Evolutionary conservation across 148 eudicot species (phyloP).

Genomic region (Rheum nobile): DNA sequence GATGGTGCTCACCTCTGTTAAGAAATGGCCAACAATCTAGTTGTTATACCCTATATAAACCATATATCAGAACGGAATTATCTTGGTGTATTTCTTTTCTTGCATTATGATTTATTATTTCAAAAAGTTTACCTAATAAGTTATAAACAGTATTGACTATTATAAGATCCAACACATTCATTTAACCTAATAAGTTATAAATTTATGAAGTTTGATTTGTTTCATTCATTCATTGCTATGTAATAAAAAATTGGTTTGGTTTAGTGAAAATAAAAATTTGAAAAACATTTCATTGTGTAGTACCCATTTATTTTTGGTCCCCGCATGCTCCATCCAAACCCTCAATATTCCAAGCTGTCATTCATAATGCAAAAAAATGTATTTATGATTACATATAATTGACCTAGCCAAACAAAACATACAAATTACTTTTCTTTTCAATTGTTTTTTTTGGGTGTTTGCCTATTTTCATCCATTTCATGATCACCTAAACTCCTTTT

Average conservation of each 20-base stretch:
- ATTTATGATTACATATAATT: background rate
- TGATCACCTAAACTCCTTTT: background rate
- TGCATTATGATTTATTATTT: too few relatives aligned
- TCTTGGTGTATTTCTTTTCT: too few relatives aligned
- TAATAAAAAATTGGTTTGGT: background rate
- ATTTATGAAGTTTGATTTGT: background rate
- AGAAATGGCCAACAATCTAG: background rate
- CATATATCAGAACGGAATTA: too few relatives aligned
- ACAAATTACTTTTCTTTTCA: background rate
- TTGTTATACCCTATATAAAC: background rate
- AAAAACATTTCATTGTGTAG: background rate
- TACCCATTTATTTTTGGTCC: background rate
- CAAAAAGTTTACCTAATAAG: too few relatives aligned
- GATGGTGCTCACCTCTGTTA: background rate
- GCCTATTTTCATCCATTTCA: constrained; percentile 3
- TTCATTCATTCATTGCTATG: background rate
- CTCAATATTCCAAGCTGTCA: constrained; percentile 4
- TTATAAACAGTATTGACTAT: too few relatives aligned
- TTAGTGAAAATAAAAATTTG: background rate
- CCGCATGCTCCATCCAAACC: background rate
- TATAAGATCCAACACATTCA: background rate
- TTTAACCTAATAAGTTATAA: too few relatives aligned
- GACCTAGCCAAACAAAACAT: constrained; percentile 4
- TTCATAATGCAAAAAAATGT: constrained; percentile 4
- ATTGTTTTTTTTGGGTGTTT: background rate